Evolutionary conservation across 2,329 filamentous ascomycete species (phyloP).

Genomic region (Sclerotinia sclerotiorum): DNA sequence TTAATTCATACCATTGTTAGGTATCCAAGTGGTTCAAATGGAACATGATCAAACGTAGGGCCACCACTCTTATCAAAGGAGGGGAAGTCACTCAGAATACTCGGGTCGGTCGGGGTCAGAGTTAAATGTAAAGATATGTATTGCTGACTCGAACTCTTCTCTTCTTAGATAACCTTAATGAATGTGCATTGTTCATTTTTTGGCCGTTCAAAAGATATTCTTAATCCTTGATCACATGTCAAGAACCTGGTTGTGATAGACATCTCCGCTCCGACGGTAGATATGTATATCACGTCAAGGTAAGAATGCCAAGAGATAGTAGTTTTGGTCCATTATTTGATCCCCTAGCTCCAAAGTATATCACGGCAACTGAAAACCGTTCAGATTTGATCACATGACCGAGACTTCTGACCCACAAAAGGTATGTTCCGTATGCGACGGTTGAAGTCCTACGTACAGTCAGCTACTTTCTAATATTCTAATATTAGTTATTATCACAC

Average conservation of each 20-base stretch:
- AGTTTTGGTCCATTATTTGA: too few relatives aligned
- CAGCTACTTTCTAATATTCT: background rate
- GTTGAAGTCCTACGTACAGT: background rate
- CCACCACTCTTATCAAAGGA: background rate
- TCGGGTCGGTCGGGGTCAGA: background rate
- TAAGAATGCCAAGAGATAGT: background rate
- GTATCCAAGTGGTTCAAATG: background rate
- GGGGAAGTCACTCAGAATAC: background rate
- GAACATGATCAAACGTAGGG: too few relatives aligned
- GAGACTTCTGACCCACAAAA: background rate
- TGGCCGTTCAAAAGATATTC: background rate
- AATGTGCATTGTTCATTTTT: background rate
- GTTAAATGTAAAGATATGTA: background rate
- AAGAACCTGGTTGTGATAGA: background rate
- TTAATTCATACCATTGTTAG: background rate
- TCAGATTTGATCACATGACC: background rate
- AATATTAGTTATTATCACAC: background rate
- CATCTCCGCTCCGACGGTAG: background rate
- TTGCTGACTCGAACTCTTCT: background rate
- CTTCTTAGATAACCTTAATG: background rate
- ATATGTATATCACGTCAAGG: conserved; percentile 5
- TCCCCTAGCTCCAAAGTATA: too few relatives aligned
- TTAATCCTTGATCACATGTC: background rate
- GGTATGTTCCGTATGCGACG: background rate
- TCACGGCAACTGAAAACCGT: background rate